These are phyloP conservation scores for Solanum pennellii DNA, from an alignment of 257 asterid species.

Conservation along the genomic window DNA sequence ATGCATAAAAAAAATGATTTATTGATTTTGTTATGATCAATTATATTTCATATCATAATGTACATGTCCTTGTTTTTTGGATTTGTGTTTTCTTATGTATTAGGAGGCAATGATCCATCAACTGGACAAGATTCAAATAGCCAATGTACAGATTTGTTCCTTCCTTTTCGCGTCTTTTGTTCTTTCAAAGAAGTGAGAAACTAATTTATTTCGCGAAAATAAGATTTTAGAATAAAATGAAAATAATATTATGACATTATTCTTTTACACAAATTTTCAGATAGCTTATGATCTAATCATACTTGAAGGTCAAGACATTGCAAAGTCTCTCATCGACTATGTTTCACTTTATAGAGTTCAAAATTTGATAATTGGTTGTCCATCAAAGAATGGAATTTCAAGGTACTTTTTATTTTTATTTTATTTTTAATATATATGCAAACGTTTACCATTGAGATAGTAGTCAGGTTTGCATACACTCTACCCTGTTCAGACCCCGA, in stretches of 20 bases:
- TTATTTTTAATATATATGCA: neutral
- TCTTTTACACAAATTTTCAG: neutral
- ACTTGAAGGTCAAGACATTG: constrained; percentile 6
- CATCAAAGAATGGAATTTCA: constrained; percentile 5
- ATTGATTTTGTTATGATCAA: neutral
- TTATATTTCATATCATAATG: neutral
- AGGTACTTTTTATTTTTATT: neutral
- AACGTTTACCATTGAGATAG: neutral
- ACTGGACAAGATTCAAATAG: neutral
- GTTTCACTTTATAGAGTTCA: constrained; percentile 1
- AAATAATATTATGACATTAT: neutral
- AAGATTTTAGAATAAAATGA: neutral
- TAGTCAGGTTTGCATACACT: neutral
- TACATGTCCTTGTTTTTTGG: neutral
- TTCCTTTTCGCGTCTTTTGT: constrained; percentile 3
- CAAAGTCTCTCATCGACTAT: constrained; percentile 1
- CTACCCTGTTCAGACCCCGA: neutral
- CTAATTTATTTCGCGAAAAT: neutral
- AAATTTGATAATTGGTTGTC: constrained; percentile 4
- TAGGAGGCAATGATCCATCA: neutral
- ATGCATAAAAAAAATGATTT: neutral
- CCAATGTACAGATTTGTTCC: constrained; percentile 3
- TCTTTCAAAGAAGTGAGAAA: constrained; percentile 4
- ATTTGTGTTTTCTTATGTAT: neutral
- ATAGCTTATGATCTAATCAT: neutral